phyloP scores from a whole-genome alignment of 306 rosid genomes.

The Casuarina equisetifolia region DNA sequence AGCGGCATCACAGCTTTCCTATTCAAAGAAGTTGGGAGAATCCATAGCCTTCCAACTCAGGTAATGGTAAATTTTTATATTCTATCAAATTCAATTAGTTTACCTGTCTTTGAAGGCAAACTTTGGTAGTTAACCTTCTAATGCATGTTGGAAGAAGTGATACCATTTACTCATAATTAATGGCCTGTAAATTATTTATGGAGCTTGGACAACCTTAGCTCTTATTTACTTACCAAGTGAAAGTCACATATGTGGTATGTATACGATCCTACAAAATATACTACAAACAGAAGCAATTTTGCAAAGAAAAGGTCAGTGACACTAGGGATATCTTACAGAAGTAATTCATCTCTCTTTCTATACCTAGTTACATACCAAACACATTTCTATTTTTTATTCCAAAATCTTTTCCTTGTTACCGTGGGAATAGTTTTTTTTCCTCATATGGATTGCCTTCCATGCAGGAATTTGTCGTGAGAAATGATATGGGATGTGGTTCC shows the following conservation, averaged over 20 bases:
- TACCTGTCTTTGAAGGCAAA: not conserved
- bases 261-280: not conserved
- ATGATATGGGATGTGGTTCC: constrained; percentile 99
- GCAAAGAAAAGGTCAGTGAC: not conserved
- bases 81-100: constrained; percentile 12
- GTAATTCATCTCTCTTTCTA: not conserved
- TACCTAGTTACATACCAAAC: not conserved
- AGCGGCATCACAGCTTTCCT: constrained; percentile 89
- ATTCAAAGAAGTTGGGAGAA: constrained; percentile 77
- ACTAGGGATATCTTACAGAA: not conserved
- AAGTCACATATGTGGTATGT: not conserved
- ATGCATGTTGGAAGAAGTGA: not conserved
- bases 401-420: constrained; percentile 5
- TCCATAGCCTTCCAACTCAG: constrained; percentile 88
- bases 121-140: not conserved
- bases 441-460: not conserved
- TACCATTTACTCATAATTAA: not conserved
- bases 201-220: not conserved
- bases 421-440: not conserved
- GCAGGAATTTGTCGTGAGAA: constrained; percentile 95
- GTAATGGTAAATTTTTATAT: constrained; percentile 30
- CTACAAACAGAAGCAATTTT: not conserved
- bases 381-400: constrained; percentile 9
- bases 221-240: not conserved
- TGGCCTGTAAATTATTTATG: not conserved